Evolutionary conservation across 208 protist species (phyloP), one percentile per base, ranked within the genome.

Genomic region (Spongospora subterranea): DNA sequence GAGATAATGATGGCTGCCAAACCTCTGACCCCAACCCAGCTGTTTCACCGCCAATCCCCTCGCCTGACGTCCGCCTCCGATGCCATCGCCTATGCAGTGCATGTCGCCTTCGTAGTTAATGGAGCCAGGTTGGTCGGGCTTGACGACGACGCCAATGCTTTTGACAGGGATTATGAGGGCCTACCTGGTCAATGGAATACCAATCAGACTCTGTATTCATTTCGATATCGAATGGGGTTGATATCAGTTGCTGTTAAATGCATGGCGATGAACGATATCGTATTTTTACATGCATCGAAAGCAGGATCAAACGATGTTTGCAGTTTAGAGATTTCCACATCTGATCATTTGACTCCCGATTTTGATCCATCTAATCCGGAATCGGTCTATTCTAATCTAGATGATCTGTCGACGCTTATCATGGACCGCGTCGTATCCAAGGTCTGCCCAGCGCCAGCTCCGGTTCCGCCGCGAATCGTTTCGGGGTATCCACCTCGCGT

Each of bases 31-130:
- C 13, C 24, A 60, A 24, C 6, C 24, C 50, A 60, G 24, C 6
- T 60, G 13, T 60, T 29, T 60, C 50, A 60, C 6, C 71, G 71
- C 6, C 71, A 82, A 43, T 82, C 71, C 6, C 71, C 71, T 20
- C 71, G 40, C 6, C 35, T 82, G 17, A 35, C 11, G 6, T 20
- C 71, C 6, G 35, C 6, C 17, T 35, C 71, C 11, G 71, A 82
- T n/a, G 17, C 71, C 6, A 82, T 82, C 71, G 71, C 71, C 17
- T 82, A 82, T 82, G 71, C 71, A 20, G 71, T 82, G 17, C 71
- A 82, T 43, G 6, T 43, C 17, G 40, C 71, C 6, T 82, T 82
- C 71, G 71, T 82, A 20, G 35, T 6, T n/a, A 82, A 82, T 82
- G 71, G 71, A 43, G 6, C 35, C 71, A 6, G 35, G 71, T n/a